Base-by-base conservation (phyloP, 371 early-diverging fungal genomes). In the Zopfochytrium polystomum region DNA sequence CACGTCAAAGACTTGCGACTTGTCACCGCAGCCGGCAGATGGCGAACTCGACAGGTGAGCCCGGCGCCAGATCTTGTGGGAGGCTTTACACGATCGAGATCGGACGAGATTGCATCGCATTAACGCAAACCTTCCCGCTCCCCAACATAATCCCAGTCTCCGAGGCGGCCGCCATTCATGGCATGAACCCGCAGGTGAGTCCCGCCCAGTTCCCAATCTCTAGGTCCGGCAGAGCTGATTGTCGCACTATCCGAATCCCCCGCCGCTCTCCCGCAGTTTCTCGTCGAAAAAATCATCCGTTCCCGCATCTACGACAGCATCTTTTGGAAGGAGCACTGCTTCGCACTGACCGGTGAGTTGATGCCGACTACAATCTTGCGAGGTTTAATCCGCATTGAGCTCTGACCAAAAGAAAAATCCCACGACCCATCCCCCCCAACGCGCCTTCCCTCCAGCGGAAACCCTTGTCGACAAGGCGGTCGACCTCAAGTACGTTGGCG, bases 311-410 rank as follows among this genome's bases (percentile, higher is more conserved):
- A 89, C 71, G 93, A 93, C 55, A 88, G 89, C 30, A 67, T 89
- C 13, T 98, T 92, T 74, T 98, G 95, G 95, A 96, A 96, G 67
- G 92, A 96, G 62, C 81, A 87, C 35, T 95, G 95, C 75, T 96
- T 93, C 76, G 96, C 90, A 1, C 76, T 95, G 51, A 91, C 90
- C 58, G 88, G 92, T 91, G 77, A 62, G 60, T 51, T 48, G 26
- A 9, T 18, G 31, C 27, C 0, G 1, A 9, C 9, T 27, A 30
- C 49, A 1, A 20, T 15, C n/a, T 23, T 13, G 15, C n/a, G 23
- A 13, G 13, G 11, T 48, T 48, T 13, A 13, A 48, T 23, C 13
- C 48, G 48, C n/a, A 48, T 43, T 43, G 15, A 2, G 43, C 43
- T 43, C 11, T 42, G 11, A 42, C 11, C n/a, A 42, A 42, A 42